Conservation (phyloP, 345 rosid genomes). For the Camelina hispida region DNA sequence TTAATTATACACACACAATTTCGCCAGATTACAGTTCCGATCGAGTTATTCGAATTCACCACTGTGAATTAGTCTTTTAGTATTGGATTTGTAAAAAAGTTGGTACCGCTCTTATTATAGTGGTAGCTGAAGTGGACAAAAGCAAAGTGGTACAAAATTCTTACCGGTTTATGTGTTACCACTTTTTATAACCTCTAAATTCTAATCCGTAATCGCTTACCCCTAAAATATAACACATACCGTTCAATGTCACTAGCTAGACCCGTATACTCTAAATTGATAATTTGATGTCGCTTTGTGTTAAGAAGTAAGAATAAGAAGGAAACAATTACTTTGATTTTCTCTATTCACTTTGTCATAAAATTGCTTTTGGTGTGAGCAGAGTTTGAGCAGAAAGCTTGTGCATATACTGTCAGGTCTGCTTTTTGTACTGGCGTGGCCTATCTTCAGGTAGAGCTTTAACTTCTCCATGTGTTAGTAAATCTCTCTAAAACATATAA, state of each 20-base stretch:
- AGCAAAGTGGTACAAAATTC: not conserved
- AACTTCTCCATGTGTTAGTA: too few species aligned
- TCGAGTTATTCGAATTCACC: not conserved
- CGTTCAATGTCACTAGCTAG: not conserved
- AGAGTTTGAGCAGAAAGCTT: slow-evolving; percentile 84
- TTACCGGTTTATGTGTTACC: not conserved
- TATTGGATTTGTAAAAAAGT: not conserved
- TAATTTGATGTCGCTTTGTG: not conserved
- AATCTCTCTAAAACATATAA: not conserved
- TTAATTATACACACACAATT: not conserved
- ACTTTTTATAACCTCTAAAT: too few species aligned
- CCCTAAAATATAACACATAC: not conserved
- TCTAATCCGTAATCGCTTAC: not conserved
- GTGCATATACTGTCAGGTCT: slow-evolving; percentile 86
- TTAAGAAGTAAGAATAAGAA: not conserved
- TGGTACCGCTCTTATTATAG: not conserved
- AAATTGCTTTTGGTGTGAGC: slow-evolving; percentile 26
- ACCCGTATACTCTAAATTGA: not conserved
- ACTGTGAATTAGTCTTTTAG: not conserved
- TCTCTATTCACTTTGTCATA: not conserved
- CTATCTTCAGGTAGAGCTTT: slow-evolving; percentile 74
- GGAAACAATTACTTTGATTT: not conserved
- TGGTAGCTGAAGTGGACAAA: not conserved
- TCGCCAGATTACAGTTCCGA: not conserved
- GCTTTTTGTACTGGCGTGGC: slow-evolving; percentile 75